Conservation (phyloP, 1,139 yeast species). For the Candida sp. region DNA sequence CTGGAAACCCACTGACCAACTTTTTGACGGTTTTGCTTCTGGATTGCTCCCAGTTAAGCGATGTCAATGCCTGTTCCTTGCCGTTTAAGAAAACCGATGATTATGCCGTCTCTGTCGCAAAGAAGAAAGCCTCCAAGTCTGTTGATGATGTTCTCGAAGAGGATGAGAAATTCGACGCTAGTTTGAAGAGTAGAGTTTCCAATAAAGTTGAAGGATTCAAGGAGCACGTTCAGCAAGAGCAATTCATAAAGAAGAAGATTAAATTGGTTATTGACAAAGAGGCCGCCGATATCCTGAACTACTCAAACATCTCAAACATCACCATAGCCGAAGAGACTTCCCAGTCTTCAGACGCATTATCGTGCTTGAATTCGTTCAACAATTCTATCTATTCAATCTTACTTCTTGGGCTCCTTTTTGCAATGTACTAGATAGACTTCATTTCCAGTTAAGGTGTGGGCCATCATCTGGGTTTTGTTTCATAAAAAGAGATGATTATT, state of each 20-base stretch:
- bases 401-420: not conserved
- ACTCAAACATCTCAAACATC: not conserved
- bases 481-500: not conserved
- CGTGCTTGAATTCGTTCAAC: not conserved
- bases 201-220: not conserved
- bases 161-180: constrained; percentile 10
- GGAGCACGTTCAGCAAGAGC: not conserved
- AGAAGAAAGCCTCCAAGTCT: constrained; percentile 2
- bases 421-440: not conserved
- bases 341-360: not conserved
- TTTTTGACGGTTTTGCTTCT: constrained; percentile 47
- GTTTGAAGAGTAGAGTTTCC: constrained; percentile 12
- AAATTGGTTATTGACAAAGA: constrained; percentile 11
- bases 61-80: constrained; percentile 53
- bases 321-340: not conserved
- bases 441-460: too few relatives aligned
- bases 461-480: not conserved
- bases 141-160: constrained; percentile 3
- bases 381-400: not conserved
- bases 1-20: constrained; percentile 51
- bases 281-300: not conserved
- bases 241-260: constrained; percentile 14
- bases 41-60: constrained; percentile 51
- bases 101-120: not conserved
- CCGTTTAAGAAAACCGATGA: constrained; percentile 49